Conservation (phyloP, 192 early-diverging fungal species). For the Coemansia sp. region DNA sequence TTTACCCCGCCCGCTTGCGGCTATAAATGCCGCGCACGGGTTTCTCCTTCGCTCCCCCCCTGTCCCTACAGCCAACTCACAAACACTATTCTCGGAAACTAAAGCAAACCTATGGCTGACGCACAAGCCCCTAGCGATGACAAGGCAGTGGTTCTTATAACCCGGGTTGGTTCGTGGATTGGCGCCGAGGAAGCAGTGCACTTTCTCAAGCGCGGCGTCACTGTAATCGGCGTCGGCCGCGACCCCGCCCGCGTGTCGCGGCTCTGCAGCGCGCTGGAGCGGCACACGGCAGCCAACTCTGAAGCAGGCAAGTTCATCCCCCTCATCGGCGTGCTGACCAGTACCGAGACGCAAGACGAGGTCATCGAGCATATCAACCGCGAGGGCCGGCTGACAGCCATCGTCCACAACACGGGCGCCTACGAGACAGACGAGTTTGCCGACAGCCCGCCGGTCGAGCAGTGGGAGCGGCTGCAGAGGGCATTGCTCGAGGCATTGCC, state of each 20-base stretch:
- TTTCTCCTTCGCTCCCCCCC: no score
- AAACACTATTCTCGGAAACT: no score
- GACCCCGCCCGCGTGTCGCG: conserved; percentile 3
- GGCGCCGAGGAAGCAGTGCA: conserved; percentile 18
- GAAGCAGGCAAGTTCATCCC: conserved; percentile 10
- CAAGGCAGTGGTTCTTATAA: conserved; percentile 14
- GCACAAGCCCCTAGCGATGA: neutral
- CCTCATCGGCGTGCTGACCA: conserved; percentile 4
- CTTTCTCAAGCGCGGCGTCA: conserved; percentile 9
- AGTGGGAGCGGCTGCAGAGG: conserved; percentile 18
- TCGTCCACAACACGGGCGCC: conserved; percentile 24
- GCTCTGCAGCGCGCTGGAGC: neutral
- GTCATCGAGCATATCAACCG: conserved; percentile 1
- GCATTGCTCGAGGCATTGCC: conserved; percentile 9
- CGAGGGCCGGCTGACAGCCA: conserved; percentile 1
- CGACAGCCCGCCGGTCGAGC: conserved; percentile 8
- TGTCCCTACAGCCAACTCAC: no score
- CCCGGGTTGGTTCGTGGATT: conserved; percentile 18
- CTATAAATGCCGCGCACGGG: no score
- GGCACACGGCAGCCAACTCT: neutral
- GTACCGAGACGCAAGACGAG: neutral
- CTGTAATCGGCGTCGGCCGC: conserved; percentile 19
- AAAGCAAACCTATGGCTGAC: conserved; percentile 6
- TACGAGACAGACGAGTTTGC: neutral
- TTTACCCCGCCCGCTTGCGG: no score